These are phyloP conservation scores for Torulaspora maleeae DNA, from an alignment of 805 yeast genomes.

Conservation along the genomic window DNA sequence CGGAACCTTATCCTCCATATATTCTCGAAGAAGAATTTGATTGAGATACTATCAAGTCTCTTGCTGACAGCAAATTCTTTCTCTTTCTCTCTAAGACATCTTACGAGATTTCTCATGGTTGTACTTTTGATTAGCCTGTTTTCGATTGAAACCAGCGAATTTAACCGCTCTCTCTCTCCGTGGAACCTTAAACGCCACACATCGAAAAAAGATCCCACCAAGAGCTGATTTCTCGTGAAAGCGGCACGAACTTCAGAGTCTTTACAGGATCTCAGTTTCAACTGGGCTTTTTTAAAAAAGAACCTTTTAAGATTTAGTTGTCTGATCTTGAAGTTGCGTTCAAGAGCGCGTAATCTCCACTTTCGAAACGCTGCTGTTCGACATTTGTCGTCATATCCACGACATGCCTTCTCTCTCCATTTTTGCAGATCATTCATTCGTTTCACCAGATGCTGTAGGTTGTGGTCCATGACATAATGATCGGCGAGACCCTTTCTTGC, in stretches of 20 bases:
- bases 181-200: conserved; percentile 5
- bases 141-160: conserved; percentile 8
- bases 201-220: conserved; percentile 6
- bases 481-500: conserved; percentile 24
- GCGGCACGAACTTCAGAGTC: conserved; percentile 18
- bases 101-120: conserved; percentile 8
- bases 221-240: conserved; percentile 5
- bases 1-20: conserved; percentile 24
- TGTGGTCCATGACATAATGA: conserved; percentile 21
- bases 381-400: background rate
- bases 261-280: conserved; percentile 7
- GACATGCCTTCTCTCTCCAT: background rate
- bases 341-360: conserved; percentile 5
- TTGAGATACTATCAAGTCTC: conserved; percentile 8
- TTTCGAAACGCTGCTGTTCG: background rate
- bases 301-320: background rate
- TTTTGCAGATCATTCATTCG: conserved; percentile 1
- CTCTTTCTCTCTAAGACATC: conserved; percentile 7
- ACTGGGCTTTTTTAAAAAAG: background rate
- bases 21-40: conserved; percentile 13
- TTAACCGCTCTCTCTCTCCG: background rate
- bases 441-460: conserved; percentile 13
- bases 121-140: conserved; percentile 10
- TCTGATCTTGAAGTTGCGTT: conserved; percentile 1
- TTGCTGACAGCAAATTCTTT: conserved; percentile 11